These are phyloP conservation scores for Paulownia fortunei DNA, from an alignment of 257 asterid genomes.

Conservation along the genomic window DNA sequence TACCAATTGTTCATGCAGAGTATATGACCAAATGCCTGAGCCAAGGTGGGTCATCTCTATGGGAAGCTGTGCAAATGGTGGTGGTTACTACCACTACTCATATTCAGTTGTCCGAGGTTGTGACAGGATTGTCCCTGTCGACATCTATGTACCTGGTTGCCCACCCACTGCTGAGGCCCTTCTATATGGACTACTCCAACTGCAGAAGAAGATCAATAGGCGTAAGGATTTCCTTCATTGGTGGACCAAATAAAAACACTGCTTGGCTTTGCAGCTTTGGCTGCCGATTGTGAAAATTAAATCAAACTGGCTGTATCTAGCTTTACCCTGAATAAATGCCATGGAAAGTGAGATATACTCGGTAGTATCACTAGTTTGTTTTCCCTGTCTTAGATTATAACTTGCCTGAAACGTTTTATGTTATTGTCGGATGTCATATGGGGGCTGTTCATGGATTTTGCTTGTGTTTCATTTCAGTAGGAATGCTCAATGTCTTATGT, in stretches of 20 bases:
- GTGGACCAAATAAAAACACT: constrained; percentile 81
- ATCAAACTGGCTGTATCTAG: constrained; percentile 29
- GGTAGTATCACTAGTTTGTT: not conserved
- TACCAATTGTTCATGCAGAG: constrained; percentile 53
- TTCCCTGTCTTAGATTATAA: not conserved
- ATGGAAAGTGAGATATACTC: not conserved
- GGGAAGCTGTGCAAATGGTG: constrained; percentile 99
- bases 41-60: constrained; percentile 97
- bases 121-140: constrained; percentile 95
- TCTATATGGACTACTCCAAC: constrained; percentile 88
- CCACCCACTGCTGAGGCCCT: constrained; percentile 99
- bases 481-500: not conserved
- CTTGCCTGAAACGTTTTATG: not conserved
- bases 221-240: constrained; percentile 94
- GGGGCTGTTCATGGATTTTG: constrained; percentile 18
- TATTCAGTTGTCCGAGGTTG: constrained; percentile 95
- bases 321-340: constrained; percentile 25
- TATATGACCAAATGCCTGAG: constrained; percentile 97
- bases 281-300: constrained; percentile 41
- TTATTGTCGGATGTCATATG: constrained; percentile 20
- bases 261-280: constrained; percentile 8
- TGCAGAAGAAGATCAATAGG: constrained; percentile 95
- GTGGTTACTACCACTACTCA: constrained; percentile 95
- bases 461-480: constrained; percentile 8
- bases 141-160: constrained; percentile 94